These are phyloP conservation scores for Chenopodium suecicum DNA, from an alignment of 148 eudicot species.

Conservation along the genomic window DNA sequence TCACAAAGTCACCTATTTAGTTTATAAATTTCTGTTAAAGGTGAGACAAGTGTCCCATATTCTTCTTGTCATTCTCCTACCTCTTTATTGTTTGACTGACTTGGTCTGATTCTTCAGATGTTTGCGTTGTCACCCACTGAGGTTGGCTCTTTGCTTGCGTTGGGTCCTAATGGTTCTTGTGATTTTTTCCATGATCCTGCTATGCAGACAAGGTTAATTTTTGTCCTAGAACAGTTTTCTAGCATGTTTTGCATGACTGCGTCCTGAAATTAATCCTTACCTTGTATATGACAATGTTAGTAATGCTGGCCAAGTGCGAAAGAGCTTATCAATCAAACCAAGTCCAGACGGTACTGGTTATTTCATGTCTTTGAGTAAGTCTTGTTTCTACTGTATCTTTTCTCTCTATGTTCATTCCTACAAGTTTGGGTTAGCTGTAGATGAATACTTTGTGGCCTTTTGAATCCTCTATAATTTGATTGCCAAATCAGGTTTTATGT, in stretches of 20 bases:
- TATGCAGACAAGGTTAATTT: conserved; percentile 59
- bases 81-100: not conserved
- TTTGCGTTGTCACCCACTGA: conserved; percentile 88
- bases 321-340: conserved; percentile 67
- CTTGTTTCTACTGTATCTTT: not conserved
- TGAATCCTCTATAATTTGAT: not conserved
- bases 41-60: not conserved
- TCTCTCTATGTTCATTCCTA: not conserved
- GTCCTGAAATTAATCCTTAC: not conserved
- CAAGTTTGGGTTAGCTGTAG: not conserved
- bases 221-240: not conserved
- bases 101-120: conserved; percentile 35
- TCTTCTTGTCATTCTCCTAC: not conserved
- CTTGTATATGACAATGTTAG: conserved; percentile 35
- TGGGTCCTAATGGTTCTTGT: conserved; percentile 67
- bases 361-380: conserved; percentile 80
- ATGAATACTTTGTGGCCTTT: not conserved
- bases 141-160: conserved; percentile 74
- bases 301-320: conserved; percentile 91
- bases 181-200: conserved; percentile 98
- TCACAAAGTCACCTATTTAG: not conserved
- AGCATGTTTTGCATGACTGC: not conserved
- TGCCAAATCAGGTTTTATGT: no score
- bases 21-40: conserved; percentile 1
- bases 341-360: conserved; percentile 64